Base-by-base conservation (phyloP, 164 flowering plant genomes). In the Chimonanthus salicifolius region DNA sequence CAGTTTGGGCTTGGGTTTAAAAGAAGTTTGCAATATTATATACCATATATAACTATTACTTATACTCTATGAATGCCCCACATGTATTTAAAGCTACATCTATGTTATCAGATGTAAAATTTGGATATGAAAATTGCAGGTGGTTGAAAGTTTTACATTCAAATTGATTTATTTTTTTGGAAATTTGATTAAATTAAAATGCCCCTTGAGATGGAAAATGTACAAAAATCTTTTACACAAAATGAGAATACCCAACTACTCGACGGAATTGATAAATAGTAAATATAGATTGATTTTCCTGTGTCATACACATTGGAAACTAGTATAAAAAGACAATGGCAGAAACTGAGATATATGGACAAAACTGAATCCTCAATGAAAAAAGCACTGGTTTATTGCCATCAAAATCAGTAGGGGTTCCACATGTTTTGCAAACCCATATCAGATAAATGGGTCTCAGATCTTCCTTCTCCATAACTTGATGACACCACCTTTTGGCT, bases 401-500 rank as follows among this genome's bases (percentile, higher is more conserved):
- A 71, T n/a, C 21, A 60, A 47, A 58, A 50, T 58, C 58, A 69
- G 43, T 70, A 69, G 7, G 67, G 67, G 63, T 74, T 81, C 89
- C 89, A 85, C 62, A 79, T 71, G 68, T 62, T 63, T 49, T 87
- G 78, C 74, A 84, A 62, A 18, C 78, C 83, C 68, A 81, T 79
- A 18, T 85, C 83, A 74, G 87, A 80, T 7, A 85, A 77, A 74
- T 78, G 81, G 74, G 84, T 85, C 49, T 87, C 86, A 7, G 86
- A 79, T 68, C 80, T 66, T 11, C 71, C 80, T 74, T 46, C 80
- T 33, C 63, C 68, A 16, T 11, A 18, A 67, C 21, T 67, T 66
- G 75, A 66, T n/a, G 72, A 45, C 44, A 46, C 9, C 16, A 62
- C 62, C 80, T 69, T 60, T 45, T 33, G 60, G 67, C n/a, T 50